These are phyloP conservation scores for Auxenochlorella protothecoides DNA, from an alignment of 139 green algal species.

Conservation along the genomic window DNA sequence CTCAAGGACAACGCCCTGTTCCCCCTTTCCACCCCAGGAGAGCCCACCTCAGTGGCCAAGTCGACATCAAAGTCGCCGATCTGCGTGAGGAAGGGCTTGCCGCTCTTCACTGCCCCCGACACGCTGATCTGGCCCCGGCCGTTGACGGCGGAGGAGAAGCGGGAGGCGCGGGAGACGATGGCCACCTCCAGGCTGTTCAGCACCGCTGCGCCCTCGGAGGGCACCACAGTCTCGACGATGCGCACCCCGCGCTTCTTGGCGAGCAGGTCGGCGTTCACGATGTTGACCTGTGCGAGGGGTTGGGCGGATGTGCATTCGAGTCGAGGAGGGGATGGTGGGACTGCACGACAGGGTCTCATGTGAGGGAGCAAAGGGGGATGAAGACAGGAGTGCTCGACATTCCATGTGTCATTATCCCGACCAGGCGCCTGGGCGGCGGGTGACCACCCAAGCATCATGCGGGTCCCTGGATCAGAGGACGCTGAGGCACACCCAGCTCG, in stretches of 20 bases:
- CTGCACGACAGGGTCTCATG: no score
- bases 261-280: slow-evolving; percentile 94
- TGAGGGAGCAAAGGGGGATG: no score
- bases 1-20: not conserved
- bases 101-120: slow-evolving; percentile 54
- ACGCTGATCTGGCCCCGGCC: slow-evolving; percentile 48
- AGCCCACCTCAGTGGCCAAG: slow-evolving; percentile 34
- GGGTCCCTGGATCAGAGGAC: no score
- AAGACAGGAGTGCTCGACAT: no score
- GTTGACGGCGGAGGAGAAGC: slow-evolving; percentile 61
- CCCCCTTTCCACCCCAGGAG: not conserved
- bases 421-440: no score
- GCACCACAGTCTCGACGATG: slow-evolving; percentile 55
- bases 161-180: not conserved
- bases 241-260: slow-evolving; percentile 76
- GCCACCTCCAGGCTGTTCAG: not conserved
- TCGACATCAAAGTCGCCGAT: slow-evolving; percentile 86
- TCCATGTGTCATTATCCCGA: no score
- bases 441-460: no score
- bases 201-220: slow-evolving; percentile 16
- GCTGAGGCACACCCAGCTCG: no score
- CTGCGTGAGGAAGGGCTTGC: slow-evolving; percentile 66
- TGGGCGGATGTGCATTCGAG: no score
- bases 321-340: no score
- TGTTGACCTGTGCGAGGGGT: slow-evolving; percentile 52